Evolutionary conservation across 2,329 filamentous ascomycete species (phyloP).

Genomic region (Colletotrichum echinochloae): DNA sequence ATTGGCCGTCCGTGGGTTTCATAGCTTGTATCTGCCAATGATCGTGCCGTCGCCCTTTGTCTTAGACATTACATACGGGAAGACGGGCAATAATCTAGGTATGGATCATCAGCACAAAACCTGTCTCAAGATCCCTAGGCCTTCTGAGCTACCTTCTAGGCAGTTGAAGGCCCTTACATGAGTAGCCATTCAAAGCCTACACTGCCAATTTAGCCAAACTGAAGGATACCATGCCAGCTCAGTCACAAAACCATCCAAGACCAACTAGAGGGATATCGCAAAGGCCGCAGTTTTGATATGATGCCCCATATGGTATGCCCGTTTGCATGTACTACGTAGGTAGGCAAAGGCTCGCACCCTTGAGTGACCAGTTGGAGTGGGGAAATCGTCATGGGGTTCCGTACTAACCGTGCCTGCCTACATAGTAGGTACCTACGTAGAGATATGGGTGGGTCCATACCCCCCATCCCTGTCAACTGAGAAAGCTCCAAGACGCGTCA

Average conservation of each 20-base stretch:
- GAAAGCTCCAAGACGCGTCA: slow-evolving; percentile 35
- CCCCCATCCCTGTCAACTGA: slow-evolving; percentile 27
- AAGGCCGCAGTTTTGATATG: background rate
- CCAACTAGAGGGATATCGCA: background rate
- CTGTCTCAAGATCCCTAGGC: background rate
- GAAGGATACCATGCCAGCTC: background rate
- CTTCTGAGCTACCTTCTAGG: background rate
- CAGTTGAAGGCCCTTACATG: background rate
- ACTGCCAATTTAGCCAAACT: background rate
- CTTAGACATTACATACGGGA: background rate
- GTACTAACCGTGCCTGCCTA: background rate
- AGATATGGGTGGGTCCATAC: slow-evolving; percentile 11
- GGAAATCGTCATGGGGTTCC: slow-evolving; percentile 26
- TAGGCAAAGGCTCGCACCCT: background rate
- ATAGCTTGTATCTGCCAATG: background rate
- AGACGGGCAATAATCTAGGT: too few relatives aligned
- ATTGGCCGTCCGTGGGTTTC: background rate
- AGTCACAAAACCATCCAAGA: background rate
- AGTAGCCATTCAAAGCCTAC: background rate
- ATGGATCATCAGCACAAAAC: background rate
- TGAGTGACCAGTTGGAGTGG: slow-evolving; percentile 20
- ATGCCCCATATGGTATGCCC: background rate
- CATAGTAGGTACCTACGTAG: background rate
- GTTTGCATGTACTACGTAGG: background rate
- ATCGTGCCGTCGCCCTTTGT: background rate